Evolutionary conservation across 371 early-diverging fungal species (phyloP), one percentile per base, ranked within the genome.

Genomic region (Rhizopus delemar): DNA sequence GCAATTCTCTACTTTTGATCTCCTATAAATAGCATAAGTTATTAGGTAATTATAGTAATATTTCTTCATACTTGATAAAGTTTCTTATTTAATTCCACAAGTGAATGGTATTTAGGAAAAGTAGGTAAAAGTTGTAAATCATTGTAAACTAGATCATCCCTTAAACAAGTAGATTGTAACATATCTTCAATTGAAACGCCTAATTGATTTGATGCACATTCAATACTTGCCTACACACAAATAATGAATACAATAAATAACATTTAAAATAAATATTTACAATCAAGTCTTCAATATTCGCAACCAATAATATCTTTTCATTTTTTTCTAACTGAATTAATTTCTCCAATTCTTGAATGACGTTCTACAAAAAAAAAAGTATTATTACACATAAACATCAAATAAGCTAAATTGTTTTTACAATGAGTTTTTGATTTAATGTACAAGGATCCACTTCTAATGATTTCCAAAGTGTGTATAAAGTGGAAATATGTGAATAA

Each of bases 261-360:
- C 9, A 46, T 33, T 39, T 67, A 58, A 45, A 43, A 59, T 6
- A 46, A 3, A 7, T 15, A 32, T 15, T 45, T 72, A 71, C 81
- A 73, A 77, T 69, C 15, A 73, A 43, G 60, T 81, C 81, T 55
- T 78, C 74, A 45, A 81, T 75, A 53, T 73, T 68, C 5, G 81
- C 81, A 4, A 73, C 60, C 11, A 81, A 57, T 41, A 71, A 3
- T 11, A n/a, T 43, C 50, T 60, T 68, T 50, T 68, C 64, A 36
- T 51, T 49, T 49, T 34, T 51, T 41, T 60, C 69, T 15, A 39
- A 48, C 9, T 34, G 4, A 8, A 68, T 57, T 12, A 64, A 39
- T 15, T 49, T 52, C 45, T 68, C 64, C 1, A 68, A 38, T 35
- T 57, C 64, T 41, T 46, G 35, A 35, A 68, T 64, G 45, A 60